Evolutionary conservation across 805 yeast species (phyloP), one percentile per base, ranked within the genome.

Genomic region (Metschnikowia aberdeeniae): DNA sequence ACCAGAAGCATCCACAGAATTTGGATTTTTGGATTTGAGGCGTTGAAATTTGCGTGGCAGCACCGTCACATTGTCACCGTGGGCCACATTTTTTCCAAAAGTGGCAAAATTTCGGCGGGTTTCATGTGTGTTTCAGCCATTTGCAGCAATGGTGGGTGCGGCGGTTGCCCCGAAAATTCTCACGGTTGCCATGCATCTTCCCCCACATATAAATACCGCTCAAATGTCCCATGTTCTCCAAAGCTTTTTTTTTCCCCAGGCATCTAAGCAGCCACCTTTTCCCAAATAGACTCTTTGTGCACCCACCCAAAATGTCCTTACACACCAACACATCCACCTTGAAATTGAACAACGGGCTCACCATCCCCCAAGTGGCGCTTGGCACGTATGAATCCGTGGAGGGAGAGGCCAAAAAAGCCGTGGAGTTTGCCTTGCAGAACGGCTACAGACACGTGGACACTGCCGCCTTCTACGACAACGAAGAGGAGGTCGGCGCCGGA

Each of bases 381-480:
- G 93, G 95, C 37, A 84, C 93, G 28, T 86, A 87, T 84, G 67
- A 67, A 60, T 78, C 84, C 29, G 61, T 77, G 19, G 75, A 71
- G 13, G 77, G 74, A 28, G 80, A 74, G 12, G 87, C 80, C 31
- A 68, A 70, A 56, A 65, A 70, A 24, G 77, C 92, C 31, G 87
- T 82, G 37, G 61, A 67, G 39, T 58, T 72, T 29, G 95, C 95
- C 7, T 60, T 83, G 47, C 64, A 82, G 52, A 71, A 72, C 40
- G 92, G 92, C 27, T 84, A 84, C 68, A 75, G 80, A 53, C 95
- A 86, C 62, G 82, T 87, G 52, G 95, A 86, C 63, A 79, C 88
- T 19, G 93, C 95, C 28, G 78, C 81, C 33, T 72, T 74, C 40
- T 86, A 86, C 65, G 77, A 77, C 2, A 83, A 82, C 59, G 95